Evolutionary conservation across 768 basidiomycete genomes (phyloP), one percentile per base, ranked within the genome.

Genomic region (Phylloporus sp.): DNA sequence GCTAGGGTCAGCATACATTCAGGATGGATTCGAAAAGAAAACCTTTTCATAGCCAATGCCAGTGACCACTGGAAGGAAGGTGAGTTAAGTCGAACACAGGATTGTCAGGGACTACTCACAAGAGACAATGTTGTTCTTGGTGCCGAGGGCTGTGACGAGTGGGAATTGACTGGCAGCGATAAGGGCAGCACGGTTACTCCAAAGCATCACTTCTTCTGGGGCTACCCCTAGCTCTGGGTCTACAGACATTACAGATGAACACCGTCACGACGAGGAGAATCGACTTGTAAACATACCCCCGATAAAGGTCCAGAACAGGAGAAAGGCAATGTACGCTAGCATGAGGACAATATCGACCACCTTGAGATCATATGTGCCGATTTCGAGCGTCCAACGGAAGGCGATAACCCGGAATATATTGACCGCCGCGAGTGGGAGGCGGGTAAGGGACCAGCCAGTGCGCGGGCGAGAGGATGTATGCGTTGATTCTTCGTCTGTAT

Each of bases 61-160:
- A 1, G 64, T 70, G 24, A 66, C n/a, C 35, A 68, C 67, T 68
- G 36, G 35, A 15, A n/a, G 2, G 6, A 12, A 16, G 3, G 7
- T 57, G 2, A 52, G 6, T 35, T 8, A 20, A 6, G 6, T 11
- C 9, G 11, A 11, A 20, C 3, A 32, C 2, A 1, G 6, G 22
- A 6, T 10, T 2, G 22, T 10, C 11, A 20, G 27, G n/a, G 12
- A 5, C 12, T 6, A 53, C 71, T 7, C 40, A 73, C 74, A 35
- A 7, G 74, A 70, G 22, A 80, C 67, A 27, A 74, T 9, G 40
- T 80, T 80, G 60, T 80, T 76, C 66, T 80, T 80, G 13, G 73
- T 75, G 0, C 75, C 77, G 3, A 80, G 69, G 5, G 68, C 75
- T 0, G 76, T 69, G 49, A 79, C 70, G 4, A 80, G 59, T 3